A percentile compares a stretch with the other conserved stretches of the same genome.
phyloP scores from a whole-genome alignment of 208 protist genomes.

The Crithidia brevicula region DNA sequence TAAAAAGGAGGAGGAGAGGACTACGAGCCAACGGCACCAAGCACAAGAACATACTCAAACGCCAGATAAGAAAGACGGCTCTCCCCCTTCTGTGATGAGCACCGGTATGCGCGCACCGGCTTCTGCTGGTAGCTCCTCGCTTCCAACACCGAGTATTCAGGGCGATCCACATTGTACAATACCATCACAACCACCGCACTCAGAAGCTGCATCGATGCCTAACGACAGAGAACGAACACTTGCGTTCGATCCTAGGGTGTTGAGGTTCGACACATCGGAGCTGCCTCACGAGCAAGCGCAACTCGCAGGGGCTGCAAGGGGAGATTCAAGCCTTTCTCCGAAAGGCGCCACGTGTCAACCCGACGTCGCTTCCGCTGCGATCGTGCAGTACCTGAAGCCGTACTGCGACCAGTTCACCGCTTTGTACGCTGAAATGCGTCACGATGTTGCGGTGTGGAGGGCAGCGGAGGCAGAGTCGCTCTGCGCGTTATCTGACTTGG shows the following conservation, averaged over 20 bases:
- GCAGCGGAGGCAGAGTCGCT: slow-evolving; percentile 19
- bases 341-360: no score
- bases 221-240: background rate
- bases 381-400: slow-evolving; percentile 13
- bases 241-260: slow-evolving; percentile 7
- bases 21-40: background rate
- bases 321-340: no score
- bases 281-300: background rate
- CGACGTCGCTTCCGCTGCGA: no score
- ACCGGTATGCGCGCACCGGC: slow-evolving; percentile 4
- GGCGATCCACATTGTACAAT: no score
- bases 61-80: background rate
- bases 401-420: slow-evolving; percentile 28
- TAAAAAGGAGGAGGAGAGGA: no score
- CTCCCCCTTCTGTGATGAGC: slow-evolving; percentile 22
- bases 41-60: background rate
- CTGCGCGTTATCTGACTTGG: slow-evolving; percentile 6
- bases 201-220: no score
- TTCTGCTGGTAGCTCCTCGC: background rate
- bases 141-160: no score
- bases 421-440: slow-evolving; percentile 15
- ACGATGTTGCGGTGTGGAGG: slow-evolving; percentile 17
- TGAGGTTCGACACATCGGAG: slow-evolving; percentile 11
- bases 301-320: no score
- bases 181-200: background rate